Percentiles rank a stretch among this genome's conserved stretches.
These are phyloP conservation scores for Tricholoma hemisulphureum DNA, from an alignment of 768 basidiomycete species.

Conservation along the genomic window DNA sequence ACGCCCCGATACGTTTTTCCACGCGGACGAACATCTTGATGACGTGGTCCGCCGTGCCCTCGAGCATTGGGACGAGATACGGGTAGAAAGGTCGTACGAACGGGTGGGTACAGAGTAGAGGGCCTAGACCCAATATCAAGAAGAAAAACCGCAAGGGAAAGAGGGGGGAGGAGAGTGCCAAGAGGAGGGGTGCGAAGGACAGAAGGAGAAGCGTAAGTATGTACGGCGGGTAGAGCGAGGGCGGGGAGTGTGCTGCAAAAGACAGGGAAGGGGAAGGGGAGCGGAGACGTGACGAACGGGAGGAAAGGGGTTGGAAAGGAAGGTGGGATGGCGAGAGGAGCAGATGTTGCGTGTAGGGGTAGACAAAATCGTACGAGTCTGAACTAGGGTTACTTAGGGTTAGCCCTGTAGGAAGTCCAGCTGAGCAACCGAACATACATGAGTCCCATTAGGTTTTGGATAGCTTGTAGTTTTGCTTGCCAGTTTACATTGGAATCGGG, in stretches of 20 bases:
- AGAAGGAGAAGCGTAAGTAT: conserved; percentile 50
- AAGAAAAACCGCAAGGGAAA: conserved; percentile 50
- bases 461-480: conserved; percentile 84
- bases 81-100: conserved; percentile 8
- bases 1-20: neutral
- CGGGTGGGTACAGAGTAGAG: conserved; percentile 14
- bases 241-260: conserved; percentile 7
- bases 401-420: neutral
- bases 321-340: conserved; percentile 46
- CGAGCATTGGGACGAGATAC: neutral
- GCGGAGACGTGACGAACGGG: conserved; percentile 32
- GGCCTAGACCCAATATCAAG: conserved; percentile 34
- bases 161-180: conserved; percentile 41
- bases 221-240: conserved; percentile 51
- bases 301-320: conserved; percentile 32
- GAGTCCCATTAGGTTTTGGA: conserved; percentile 89
- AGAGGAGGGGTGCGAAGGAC: conserved; percentile 50
- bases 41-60: neutral
- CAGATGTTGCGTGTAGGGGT: conserved; percentile 52
- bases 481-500: conserved; percentile 64
- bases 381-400: conserved; percentile 44
- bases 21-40: neutral
- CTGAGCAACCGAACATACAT: conserved; percentile 46
- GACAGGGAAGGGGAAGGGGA: conserved; percentile 20
- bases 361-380: conserved; percentile 54